Conservation (phyloP, 2,329 filamentous ascomycete species). For the Emericellopsis cladophorae region DNA sequence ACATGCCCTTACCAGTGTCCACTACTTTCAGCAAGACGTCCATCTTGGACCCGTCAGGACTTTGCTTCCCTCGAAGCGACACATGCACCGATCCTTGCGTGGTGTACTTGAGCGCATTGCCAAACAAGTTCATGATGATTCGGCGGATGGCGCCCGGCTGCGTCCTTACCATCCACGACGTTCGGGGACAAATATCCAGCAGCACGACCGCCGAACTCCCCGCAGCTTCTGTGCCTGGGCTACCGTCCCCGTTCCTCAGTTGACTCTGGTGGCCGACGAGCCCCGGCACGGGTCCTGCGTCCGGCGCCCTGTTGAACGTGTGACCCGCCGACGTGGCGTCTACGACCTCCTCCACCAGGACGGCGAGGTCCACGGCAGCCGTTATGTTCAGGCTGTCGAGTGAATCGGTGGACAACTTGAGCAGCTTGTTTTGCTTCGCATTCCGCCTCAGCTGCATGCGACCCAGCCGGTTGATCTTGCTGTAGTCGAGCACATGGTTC, state of each 20-base stretch:
- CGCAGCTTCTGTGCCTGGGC: too few relatives aligned
- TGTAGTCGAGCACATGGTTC: slow-evolving; percentile 33
- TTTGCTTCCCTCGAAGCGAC: slow-evolving; percentile 13
- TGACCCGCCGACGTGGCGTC: slow-evolving; percentile 25
- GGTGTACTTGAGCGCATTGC: slow-evolving; percentile 52
- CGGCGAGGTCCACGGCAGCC: slow-evolving; percentile 16
- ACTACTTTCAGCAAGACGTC: slow-evolving; percentile 31
- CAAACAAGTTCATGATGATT: slow-evolving; percentile 50
- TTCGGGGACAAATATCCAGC: slow-evolving; percentile 32
- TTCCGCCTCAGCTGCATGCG: slow-evolving; percentile 10
- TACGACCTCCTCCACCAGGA: slow-evolving; percentile 23
- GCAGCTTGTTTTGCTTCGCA: slow-evolving; percentile 8
- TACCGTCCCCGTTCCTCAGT: background rate
- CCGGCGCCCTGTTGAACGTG: slow-evolving; percentile 15
- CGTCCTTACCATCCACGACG: slow-evolving; percentile 36
- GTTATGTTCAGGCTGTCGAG: slow-evolving; percentile 18
- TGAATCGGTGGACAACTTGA: slow-evolving; percentile 12
- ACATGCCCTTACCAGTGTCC: slow-evolving; percentile 55
- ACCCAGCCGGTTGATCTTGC: slow-evolving; percentile 23
- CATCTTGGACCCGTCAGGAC: slow-evolving; percentile 8
- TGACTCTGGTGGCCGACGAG: background rate
- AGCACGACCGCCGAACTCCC: slow-evolving; percentile 27
- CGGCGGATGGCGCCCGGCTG: slow-evolving; percentile 38
- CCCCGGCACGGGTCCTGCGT: background rate
- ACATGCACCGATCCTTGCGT: slow-evolving; percentile 35